Evolutionary conservation across 148 eudicot species (phyloP).

Genomic region (Rhododendron henanense): DNA sequence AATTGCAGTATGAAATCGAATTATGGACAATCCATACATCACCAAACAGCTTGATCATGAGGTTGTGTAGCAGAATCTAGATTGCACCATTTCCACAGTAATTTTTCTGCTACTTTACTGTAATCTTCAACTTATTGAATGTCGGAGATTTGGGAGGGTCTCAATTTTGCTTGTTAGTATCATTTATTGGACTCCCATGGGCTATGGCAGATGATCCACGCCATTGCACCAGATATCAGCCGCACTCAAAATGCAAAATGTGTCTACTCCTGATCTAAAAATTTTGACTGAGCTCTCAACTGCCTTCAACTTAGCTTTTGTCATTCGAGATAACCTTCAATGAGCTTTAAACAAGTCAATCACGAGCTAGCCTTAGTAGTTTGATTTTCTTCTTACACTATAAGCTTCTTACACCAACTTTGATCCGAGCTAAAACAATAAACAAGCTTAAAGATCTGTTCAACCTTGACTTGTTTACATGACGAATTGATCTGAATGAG

Average conservation of each 20-base stretch:
- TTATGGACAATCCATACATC: background rate
- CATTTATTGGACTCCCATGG: background rate
- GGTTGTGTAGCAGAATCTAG: background rate
- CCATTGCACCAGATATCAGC: background rate
- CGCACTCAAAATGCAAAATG: background rate
- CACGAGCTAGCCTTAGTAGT: background rate
- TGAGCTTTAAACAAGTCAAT: background rate
- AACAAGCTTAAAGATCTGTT: background rate
- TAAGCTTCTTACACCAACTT: background rate
- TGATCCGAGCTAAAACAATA: background rate
- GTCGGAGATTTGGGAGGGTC: background rate
- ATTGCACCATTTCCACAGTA: background rate
- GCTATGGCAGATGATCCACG: background rate
- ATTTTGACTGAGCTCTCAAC: background rate
- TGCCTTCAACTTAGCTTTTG: background rate
- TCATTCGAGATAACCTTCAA: background rate
- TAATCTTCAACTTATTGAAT: background rate
- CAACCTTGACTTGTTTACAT: background rate
- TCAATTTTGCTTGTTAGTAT: background rate
- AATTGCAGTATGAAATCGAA: background rate
- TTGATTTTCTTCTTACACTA: background rate
- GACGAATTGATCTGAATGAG: background rate
- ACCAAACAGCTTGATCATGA: background rate
- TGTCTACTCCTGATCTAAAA: background rate
- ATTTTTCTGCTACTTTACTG: background rate